Base-by-base conservation (phyloP, 768 basidiomycete genomes). In the Mycena olivaceomarginata region DNA sequence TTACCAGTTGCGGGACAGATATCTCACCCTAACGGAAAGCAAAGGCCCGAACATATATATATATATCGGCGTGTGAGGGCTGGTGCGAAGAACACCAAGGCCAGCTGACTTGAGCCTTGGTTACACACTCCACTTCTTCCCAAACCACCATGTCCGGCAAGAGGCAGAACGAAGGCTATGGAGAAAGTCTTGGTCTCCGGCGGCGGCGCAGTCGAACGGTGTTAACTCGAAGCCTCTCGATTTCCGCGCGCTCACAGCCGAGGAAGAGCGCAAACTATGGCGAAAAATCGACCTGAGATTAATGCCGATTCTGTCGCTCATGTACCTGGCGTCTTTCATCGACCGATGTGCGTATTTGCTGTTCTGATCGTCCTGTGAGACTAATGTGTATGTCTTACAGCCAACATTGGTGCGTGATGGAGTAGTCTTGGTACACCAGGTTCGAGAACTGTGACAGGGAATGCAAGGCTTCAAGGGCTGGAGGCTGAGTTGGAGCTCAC, bases 401-500 rank as follows among this genome's bases (percentile, higher is more conserved):
- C 89, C 56, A 93, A 93, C 74, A 92, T 93, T 51, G 92, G 92
- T 91, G 75, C 39, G 85, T 40, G 57, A 13, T 20, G 9, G 25
- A 25, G 25, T 11, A 45, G 43, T 45, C 43, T 45, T 45, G 43
- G 15, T 45, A 4, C 15, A 11, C 43, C 43, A 45, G 43, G 15
- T 45, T 37, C 45, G 22, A 41, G n/a, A 69, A n/a, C 46, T 62
- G 80, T 80, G 59, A 57, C 84, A 87, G 93, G 93, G 45, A 94
- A 94, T 80, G 94, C 94, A 2, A 92, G 89, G 76, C 83, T 95
- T 1, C 92, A 93, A 79, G 95, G 95, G 2, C 83, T 96, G 4
- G 80, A 83, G 20, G 89, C 84, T 0, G 88, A 94, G 80, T 86
- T 95, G 2, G 25, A 90, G 43, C 87, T 95, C 56, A 88, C 86